Conservation (phyloP, 2,329 filamentous ascomycete species). For the Mycosphaerella arachidis region DNA sequence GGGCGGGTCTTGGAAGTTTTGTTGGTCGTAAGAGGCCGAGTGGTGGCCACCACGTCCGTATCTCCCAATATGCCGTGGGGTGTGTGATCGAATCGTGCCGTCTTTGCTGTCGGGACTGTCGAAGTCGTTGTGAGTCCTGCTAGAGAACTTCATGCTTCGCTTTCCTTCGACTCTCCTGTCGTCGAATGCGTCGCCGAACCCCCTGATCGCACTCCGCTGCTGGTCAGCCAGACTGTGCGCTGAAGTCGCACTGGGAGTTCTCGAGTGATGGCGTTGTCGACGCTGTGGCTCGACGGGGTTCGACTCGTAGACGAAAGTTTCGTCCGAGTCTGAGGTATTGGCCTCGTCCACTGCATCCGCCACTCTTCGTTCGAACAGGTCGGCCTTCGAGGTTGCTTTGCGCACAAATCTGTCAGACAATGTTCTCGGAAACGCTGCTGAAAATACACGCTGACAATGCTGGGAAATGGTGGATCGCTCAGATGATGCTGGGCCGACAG, state of each 20-base stretch:
- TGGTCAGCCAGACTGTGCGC: conserved; percentile 64
- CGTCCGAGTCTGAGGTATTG: conserved; percentile 93
- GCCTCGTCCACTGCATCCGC: conserved; percentile 94
- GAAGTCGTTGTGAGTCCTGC: conserved; percentile 65
- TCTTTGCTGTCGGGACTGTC: conserved; percentile 40
- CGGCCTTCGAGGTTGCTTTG: conserved; percentile 85
- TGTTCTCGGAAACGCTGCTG: conserved; percentile 19
- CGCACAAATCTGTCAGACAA: conserved; percentile 30
- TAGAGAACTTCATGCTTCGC: conserved; percentile 95
- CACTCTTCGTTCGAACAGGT: conserved; percentile 96
- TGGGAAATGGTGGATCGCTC: neutral
- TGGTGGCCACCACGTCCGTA: conserved; percentile 70
- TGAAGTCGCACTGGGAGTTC: conserved; percentile 90
- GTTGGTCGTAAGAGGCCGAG: conserved; percentile 66
- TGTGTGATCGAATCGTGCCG: conserved; percentile 50
- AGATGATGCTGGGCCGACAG: neutral
- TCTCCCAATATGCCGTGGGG: conserved; percentile 76
- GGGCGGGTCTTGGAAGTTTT: conserved; percentile 73
- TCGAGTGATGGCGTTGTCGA: conserved; percentile 77
- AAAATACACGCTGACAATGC: conserved; percentile 8
- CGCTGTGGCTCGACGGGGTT: conserved; percentile 67
- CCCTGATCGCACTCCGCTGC: conserved; percentile 50
- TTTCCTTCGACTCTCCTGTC: conserved; percentile 65
- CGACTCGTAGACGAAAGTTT: conserved; percentile 98
- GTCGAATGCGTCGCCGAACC: conserved; percentile 64